Conservation (phyloP, 495 filamentous ascomycete species). For the Hyphodiscus hymeniophilus region DNA sequence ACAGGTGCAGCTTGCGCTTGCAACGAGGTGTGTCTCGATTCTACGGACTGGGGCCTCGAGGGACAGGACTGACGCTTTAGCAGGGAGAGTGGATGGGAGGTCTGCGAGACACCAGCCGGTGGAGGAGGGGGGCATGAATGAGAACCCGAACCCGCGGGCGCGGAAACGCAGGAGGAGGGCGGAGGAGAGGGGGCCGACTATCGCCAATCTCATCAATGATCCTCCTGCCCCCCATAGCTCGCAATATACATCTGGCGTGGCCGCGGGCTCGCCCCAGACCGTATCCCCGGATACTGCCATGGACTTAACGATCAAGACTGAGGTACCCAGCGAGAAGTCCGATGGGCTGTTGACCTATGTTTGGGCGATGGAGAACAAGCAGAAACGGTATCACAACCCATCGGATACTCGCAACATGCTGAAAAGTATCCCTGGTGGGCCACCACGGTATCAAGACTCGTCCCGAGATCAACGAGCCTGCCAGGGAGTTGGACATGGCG, state of each 20-base stretch:
- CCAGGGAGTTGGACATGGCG: too few relatives aligned
- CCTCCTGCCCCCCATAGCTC: too few relatives aligned
- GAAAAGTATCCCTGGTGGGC: neutral
- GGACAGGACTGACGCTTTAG: neutral
- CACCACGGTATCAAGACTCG: too few relatives aligned
- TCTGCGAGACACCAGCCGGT: conserved; percentile 4
- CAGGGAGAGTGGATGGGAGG: conserved; percentile 12
- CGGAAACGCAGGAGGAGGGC: conserved; percentile 13
- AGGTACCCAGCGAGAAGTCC: conserved; percentile 8
- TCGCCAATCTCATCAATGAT: too few relatives aligned
- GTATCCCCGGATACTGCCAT: conserved; percentile 10
- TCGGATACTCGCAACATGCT: neutral
- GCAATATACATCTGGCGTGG: too few relatives aligned
- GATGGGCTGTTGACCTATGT: neutral
- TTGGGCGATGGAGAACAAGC: conserved; percentile 2
- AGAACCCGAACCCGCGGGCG: neutral
- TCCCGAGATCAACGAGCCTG: too few relatives aligned
- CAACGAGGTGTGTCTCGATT: neutral
- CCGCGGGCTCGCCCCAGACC: neutral
- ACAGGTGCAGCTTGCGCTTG: conserved; percentile 14
- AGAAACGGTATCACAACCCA: neutral
- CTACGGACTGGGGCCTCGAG: neutral
- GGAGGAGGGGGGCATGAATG: neutral
- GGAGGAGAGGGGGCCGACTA: neutral
- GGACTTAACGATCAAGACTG: conserved; percentile 9